Base-by-base conservation (phyloP, 306 rosid genomes). In the Vigna unguiculata region DNA sequence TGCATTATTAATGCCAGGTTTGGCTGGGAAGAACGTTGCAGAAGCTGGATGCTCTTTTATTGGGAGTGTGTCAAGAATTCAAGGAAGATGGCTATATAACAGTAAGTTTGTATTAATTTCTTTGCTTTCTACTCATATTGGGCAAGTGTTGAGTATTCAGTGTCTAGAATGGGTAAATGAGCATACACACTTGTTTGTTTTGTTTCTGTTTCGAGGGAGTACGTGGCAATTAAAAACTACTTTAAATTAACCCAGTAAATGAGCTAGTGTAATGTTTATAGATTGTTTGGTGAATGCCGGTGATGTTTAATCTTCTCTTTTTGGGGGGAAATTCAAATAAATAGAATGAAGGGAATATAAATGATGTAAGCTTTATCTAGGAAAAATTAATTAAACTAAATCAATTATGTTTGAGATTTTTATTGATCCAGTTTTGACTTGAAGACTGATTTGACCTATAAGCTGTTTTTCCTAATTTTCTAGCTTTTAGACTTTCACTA, bases 21-120 rank as follows among this genome's bases (percentile, higher is more conserved):
- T 96, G 99, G 99, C 93, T 96, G 71, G 99, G 90, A 78, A 88
- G 85, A 88, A 88, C 98, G 25, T 97, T 96, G 66, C 98, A 88
- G 72, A 96, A 88, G 88, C 75, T 96, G 88, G 99, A 96, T 88
- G 92, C 96, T 17, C 91, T 96, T 77, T 86, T 96, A 90, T 81
- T 96, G 86, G 93, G 90, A 49, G 96, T 96, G 55, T 96, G 99
- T 82, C 98, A 92, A 87, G 92, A 96, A 82, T 96, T 96, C 83
- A 91, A 86, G 79, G 88, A 92, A 86, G 93, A 92, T 78, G 77
- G 89, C 80, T 96, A 92, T 81, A 75, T 91, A 83, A 93, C 89
- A 15, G 99, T 92, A 84, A 88, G 98, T 89, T 21, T 75, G 32
- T 58, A 30, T 74, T 64, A 54, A 71, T 15, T 60, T 11, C 49